phyloP scores from a whole-genome alignment of 441 rosid genomes.

The Theobroma grandiflorum region DNA sequence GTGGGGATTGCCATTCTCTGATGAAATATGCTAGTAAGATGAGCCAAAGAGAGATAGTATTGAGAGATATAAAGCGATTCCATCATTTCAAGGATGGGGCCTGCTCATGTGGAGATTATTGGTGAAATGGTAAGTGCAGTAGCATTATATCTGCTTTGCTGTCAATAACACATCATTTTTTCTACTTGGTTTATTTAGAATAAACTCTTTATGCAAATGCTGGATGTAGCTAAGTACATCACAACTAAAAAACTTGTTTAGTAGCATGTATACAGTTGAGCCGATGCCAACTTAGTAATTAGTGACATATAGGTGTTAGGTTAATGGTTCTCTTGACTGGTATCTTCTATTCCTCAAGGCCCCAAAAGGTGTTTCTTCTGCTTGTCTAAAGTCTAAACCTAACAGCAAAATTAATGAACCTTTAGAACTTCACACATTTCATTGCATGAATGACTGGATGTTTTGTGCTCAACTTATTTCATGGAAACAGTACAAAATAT shows the following conservation, averaged over 20 bases:
- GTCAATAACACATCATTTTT: not conserved
- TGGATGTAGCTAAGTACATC: not conserved
- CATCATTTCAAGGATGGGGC: constrained; percentile 71
- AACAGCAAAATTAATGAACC: not conserved
- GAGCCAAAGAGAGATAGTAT: constrained; percentile 54
- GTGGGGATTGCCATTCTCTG: constrained; percentile 74
- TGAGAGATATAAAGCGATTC: constrained; percentile 71
- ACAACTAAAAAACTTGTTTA: not conserved
- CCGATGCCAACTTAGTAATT: not conserved
- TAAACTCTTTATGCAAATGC: not conserved
- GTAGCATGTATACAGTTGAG: too few species aligned
- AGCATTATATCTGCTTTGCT: not conserved
- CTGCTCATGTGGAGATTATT: constrained; percentile 70
- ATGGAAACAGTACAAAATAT: not conserved
- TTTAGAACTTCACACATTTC: constrained; percentile 1
- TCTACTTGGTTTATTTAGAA: not conserved
- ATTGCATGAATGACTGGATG: not conserved
- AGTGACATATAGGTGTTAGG: not conserved
- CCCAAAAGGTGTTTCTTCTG: constrained; percentile 6
- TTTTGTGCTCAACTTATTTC: constrained; percentile 7
- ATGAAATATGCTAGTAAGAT: constrained; percentile 62
- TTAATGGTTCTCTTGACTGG: not conserved
- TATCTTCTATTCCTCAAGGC: not conserved
- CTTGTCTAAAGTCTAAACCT: not conserved
- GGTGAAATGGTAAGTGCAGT: constrained; percentile 47